Evolutionary conservation across 192 early-diverging fungal species (phyloP).

Genomic region (Kickxella alabastrina): DNA sequence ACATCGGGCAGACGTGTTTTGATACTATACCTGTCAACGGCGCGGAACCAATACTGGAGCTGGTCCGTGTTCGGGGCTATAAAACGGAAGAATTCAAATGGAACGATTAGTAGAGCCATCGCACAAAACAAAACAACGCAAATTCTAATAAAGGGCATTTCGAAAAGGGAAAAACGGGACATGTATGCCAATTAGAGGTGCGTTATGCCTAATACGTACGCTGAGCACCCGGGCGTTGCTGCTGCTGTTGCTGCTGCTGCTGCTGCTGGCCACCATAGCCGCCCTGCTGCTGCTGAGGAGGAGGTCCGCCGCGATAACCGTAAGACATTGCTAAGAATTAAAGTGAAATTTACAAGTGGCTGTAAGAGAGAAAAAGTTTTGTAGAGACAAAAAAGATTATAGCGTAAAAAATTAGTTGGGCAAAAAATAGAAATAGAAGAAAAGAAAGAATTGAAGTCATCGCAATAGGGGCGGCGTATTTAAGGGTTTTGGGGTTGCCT

Average conservation of each 20-base stretch:
- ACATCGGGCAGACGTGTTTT: not conserved
- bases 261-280: conserved; percentile 3
- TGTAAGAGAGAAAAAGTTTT: conserved; percentile 1
- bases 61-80: conserved; percentile 21
- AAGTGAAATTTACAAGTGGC: conserved; percentile 1
- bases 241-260: not conserved
- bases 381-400: not conserved
- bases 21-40: conserved; percentile 41
- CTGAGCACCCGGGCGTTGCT: not conserved
- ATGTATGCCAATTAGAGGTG: too few species aligned
- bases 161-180: not conserved
- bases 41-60: conserved; percentile 48
- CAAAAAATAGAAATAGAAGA: not conserved
- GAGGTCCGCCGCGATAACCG: conserved; percentile 19
- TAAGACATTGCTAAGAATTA: conserved; percentile 24
- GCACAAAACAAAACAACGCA: too few species aligned
- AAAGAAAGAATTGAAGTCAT: conserved; percentile 5
- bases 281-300: conserved; percentile 9
- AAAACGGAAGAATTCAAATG: too few species aligned
- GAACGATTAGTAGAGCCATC: too few species aligned
- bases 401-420: not conserved
- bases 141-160: too few species aligned
- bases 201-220: conserved; percentile 10
- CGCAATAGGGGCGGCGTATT: too few species aligned
- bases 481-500: too few species aligned